These are phyloP conservation scores for Cryptosporidium parvum DNA, from an alignment of 169 alveolate genomes.

Conservation along the genomic window DNA sequence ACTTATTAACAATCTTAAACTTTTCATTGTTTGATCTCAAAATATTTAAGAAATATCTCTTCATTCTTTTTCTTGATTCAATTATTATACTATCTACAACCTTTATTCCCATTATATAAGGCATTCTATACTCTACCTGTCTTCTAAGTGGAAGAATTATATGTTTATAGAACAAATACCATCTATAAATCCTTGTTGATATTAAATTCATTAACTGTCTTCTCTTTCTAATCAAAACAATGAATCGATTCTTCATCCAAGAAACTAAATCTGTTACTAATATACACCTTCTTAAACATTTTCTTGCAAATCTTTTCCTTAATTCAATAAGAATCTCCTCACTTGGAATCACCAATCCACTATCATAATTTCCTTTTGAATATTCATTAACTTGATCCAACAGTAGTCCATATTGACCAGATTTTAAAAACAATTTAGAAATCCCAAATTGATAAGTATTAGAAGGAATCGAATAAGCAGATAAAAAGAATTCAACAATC, in stretches of 20 bases:
- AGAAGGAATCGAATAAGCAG: conserved; percentile 56
- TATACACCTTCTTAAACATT: conserved; percentile 51
- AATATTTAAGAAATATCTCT: background rate
- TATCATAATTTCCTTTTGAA: conserved; percentile 52
- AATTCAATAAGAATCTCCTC: conserved; percentile 25
- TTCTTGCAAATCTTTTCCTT: conserved; percentile 25
- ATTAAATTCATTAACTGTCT: conserved; percentile 24
- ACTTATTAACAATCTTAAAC: background rate
- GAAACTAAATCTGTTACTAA: conserved; percentile 48
- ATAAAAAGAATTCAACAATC: conserved; percentile 65
- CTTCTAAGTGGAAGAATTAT: conserved; percentile 50
- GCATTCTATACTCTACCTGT: conserved; percentile 47
- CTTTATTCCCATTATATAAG: conserved; percentile 44
- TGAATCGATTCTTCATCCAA: conserved; percentile 62
- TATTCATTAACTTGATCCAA: conserved; percentile 62
- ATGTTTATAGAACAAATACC: conserved; percentile 57
- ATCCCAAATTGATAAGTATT: conserved; percentile 71
- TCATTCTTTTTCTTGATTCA: background rate
- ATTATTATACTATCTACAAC: background rate
- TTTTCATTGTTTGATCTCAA: background rate
- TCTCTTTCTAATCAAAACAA: conserved; percentile 37
- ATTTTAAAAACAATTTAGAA: conserved; percentile 60
- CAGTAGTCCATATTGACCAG: conserved; percentile 71
- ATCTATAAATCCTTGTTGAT: conserved; percentile 29
- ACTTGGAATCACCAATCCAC: conserved; percentile 14